Percentiles rank a stretch among this genome's conserved stretches.
Evolutionary conservation across 2,329 filamentous ascomycete species (phyloP).

Genomic region (Penicillium sp.): DNA sequence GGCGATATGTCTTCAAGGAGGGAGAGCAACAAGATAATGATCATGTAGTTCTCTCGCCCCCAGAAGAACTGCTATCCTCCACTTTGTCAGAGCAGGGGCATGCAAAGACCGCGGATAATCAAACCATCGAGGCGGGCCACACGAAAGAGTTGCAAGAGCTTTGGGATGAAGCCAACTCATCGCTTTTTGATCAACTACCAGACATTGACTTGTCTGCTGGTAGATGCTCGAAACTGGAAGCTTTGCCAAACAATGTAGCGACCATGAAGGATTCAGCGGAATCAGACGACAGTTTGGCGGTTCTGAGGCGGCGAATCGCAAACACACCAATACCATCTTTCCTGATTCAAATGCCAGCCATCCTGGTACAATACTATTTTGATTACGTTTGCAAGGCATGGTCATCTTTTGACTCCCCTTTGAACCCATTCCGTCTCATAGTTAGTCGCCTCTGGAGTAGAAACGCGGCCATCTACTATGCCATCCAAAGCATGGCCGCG

Average conservation of each 20-base stretch:
- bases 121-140: conserved; percentile 8
- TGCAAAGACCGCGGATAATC: neutral
- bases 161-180: conserved; percentile 22
- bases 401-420: conserved; percentile 34
- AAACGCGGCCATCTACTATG: conserved; percentile 33
- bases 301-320: conserved; percentile 28
- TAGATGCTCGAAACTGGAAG: conserved; percentile 13
- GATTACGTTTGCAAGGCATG: conserved; percentile 33
- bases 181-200: conserved; percentile 27
- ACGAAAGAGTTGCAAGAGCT: conserved; percentile 18
- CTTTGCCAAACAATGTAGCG: conserved; percentile 1
- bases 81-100: neutral
- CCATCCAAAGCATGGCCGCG: conserved; percentile 36
- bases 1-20: conserved; percentile 32
- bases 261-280: conserved; percentile 10
- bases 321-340: conserved; percentile 29
- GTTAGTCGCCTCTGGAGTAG: conserved; percentile 32
- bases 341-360: conserved; percentile 31
- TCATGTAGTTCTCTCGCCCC: neutral
- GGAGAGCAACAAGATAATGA: conserved; percentile 16
- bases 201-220: conserved; percentile 22
- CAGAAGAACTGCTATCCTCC: neutral
- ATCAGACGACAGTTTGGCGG: conserved; percentile 25
- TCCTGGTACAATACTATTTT: conserved; percentile 34
- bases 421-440: conserved; percentile 31